Percentiles rank a stretch among this genome's conserved stretches.
phyloP scores from a whole-genome alignment of 176 grass and related monocot species.

The Phragmites australis region DNA sequence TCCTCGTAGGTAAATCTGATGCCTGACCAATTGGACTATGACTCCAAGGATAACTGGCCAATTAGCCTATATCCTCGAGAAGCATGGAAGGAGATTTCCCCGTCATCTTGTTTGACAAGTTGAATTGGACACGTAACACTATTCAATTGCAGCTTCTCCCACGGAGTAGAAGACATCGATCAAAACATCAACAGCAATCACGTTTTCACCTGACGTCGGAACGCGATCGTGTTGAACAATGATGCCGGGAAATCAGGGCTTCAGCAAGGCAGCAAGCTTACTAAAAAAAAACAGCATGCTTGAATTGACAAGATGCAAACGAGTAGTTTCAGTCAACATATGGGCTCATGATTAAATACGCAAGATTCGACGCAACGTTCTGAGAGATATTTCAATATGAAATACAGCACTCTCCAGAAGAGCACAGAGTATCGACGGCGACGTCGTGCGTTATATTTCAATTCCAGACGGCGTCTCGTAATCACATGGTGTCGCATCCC shows the following conservation, averaged over 20 bases:
- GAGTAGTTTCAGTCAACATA: not conserved
- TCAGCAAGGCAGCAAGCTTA: not conserved
- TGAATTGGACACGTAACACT: conserved; percentile 7
- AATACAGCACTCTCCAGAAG: conserved; percentile 32
- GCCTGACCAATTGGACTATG: too few species aligned
- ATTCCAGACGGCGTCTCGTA: conserved; percentile 29
- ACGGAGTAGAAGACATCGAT: not conserved
- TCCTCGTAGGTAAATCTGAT: too few species aligned
- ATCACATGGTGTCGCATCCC: conserved; percentile 41
- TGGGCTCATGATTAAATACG: not conserved
- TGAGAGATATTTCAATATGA: conserved; percentile 29
- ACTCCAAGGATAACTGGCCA: not conserved
- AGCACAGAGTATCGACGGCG: conserved; percentile 18
- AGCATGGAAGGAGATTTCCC: not conserved
- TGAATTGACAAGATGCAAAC: conserved; percentile 22
- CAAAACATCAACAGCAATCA: not conserved
- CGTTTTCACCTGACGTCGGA: conserved; percentile 23
- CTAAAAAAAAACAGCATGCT: conserved; percentile 7
- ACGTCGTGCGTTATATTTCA: conserved; percentile 21
- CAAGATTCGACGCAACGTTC: not conserved
- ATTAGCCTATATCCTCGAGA: not conserved
- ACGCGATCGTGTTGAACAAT: not conserved
- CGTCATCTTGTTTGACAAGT: not conserved
- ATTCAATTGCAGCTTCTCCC: conserved; percentile 27
- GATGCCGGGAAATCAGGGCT: not conserved